Evolutionary conservation across 768 basidiomycete species (phyloP).

Genomic region (Leccinum rimulosum): DNA sequence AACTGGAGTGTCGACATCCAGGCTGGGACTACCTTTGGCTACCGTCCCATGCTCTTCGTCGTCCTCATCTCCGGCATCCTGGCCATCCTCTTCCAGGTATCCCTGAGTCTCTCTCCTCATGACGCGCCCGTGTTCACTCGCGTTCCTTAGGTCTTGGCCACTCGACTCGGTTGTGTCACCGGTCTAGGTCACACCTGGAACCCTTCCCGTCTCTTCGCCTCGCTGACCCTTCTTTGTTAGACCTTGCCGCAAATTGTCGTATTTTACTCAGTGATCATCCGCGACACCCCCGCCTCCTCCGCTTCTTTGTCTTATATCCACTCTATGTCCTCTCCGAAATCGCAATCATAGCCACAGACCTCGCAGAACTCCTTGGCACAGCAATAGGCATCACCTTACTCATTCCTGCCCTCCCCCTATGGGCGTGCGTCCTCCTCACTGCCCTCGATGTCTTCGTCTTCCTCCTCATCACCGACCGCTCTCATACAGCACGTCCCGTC

Average conservation of each 20-base stretch:
- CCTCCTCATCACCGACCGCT: conserved; percentile 40
- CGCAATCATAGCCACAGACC: conserved; percentile 55
- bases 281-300: conserved; percentile 35
- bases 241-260: conserved; percentile 48
- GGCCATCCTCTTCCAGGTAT: conserved; percentile 42
- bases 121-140: not conserved
- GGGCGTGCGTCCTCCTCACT: conserved; percentile 48
- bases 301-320: conserved; percentile 44
- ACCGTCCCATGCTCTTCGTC: conserved; percentile 44
- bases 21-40: conserved; percentile 43
- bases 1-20: conserved; percentile 47
- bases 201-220: not conserved
- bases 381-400: conserved; percentile 58
- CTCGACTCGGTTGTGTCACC: conserved; percentile 40
- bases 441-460: conserved; percentile 48
- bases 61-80: conserved; percentile 44
- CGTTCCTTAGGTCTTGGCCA: conserved; percentile 33
- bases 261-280: conserved; percentile 45
- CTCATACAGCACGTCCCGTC: conserved; percentile 30
- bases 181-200: conserved; percentile 18
- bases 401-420: conserved; percentile 48
- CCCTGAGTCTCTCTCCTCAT: not conserved
- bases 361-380: conserved; percentile 59
- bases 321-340: conserved; percentile 45
- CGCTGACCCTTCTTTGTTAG: conserved; percentile 18